These are phyloP conservation scores for Trichothecium sympodiale DNA, from an alignment of 2,329 filamentous ascomycete species.

Conservation along the genomic window DNA sequence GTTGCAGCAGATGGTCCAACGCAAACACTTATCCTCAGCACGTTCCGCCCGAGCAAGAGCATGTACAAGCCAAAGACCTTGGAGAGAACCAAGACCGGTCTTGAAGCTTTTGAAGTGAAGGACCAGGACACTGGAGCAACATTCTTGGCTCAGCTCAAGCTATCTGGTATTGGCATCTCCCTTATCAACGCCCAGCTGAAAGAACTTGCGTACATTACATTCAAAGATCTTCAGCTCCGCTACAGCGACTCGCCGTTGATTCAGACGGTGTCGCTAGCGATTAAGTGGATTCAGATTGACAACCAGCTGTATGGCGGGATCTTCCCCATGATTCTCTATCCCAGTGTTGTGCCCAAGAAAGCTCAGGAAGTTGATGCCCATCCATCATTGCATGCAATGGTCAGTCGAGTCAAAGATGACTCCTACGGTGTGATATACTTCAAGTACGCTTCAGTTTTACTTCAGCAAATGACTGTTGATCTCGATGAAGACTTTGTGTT, in stretches of 20 bases:
- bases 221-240: conserved; percentile 81
- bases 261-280: conserved; percentile 78
- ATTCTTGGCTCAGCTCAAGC: conserved; percentile 77
- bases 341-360: conserved; percentile 94
- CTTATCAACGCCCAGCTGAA: conserved; percentile 86
- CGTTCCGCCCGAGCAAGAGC: conserved; percentile 87
- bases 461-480: conserved; percentile 97
- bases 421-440: conserved; percentile 97
- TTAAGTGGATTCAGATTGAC: conserved; percentile 99
- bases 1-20: conserved; percentile 92
- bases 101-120: conserved; percentile 77
- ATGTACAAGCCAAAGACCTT: conserved; percentile 59
- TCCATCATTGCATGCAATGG: conserved; percentile 82
- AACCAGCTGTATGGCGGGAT: conserved; percentile 97
- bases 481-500: conserved; percentile 98
- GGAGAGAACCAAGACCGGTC: conserved; percentile 34
- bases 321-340: conserved; percentile 94
- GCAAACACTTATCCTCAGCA: conserved; percentile 86
- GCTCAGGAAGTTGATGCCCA: conserved; percentile 94
- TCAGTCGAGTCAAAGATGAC: conserved; percentile 94
- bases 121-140: conserved; percentile 78
- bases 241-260: conserved; percentile 90
- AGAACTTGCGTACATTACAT: conserved; percentile 87
- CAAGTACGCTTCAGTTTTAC: conserved; percentile 87
- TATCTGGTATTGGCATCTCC: conserved; percentile 87